phyloP scores from a whole-genome alignment of 1,284 basidiomycete genomes.

The Sanghuangporus weigelae region DNA sequence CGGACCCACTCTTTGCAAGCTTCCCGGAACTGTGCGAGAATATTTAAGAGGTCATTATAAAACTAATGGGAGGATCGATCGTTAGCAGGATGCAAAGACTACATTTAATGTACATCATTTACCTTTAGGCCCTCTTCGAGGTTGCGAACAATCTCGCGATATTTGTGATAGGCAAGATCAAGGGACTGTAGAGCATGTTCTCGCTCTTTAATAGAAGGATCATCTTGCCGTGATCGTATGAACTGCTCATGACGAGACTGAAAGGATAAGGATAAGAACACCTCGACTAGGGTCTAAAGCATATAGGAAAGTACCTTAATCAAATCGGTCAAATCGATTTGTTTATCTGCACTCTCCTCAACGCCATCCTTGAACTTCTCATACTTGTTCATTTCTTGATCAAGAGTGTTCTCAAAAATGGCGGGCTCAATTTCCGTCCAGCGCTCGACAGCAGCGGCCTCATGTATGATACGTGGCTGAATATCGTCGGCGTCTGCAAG shows the following conservation, averaged over 20 bases:
- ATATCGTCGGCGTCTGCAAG: slow-evolving; percentile 75
- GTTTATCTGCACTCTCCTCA: slow-evolving; percentile 52
- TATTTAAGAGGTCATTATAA: slow-evolving; percentile 74
- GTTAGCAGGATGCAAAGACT: background rate
- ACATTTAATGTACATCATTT: slow-evolving; percentile 14
- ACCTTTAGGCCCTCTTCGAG: slow-evolving; percentile 87
- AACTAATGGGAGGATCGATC: slow-evolving; percentile 44
- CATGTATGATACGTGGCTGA: slow-evolving; percentile 60
- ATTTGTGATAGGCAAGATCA: slow-evolving; percentile 85
- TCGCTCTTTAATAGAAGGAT: slow-evolving; percentile 75
- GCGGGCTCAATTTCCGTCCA: slow-evolving; percentile 74
- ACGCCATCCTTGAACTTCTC: slow-evolving; percentile 69
- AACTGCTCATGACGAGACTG: slow-evolving; percentile 77
- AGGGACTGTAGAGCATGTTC: slow-evolving; percentile 84
- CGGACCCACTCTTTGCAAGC: slow-evolving; percentile 71
- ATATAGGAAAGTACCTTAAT: slow-evolving; percentile 52
- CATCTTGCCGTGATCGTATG: slow-evolving; percentile 73
- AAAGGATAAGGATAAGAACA: background rate
- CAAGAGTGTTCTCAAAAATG: slow-evolving; percentile 82
- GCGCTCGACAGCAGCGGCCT: slow-evolving; percentile 57
- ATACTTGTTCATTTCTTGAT: slow-evolving; percentile 78
- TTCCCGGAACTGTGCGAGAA: slow-evolving; percentile 71
- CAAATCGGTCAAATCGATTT: slow-evolving; percentile 59
- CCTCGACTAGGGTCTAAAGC: background rate
- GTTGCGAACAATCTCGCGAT: slow-evolving; percentile 81